These are phyloP conservation scores for Epicoccum nigrum DNA, from an alignment of 2,329 filamentous ascomycete species.

Conservation along the genomic window DNA sequence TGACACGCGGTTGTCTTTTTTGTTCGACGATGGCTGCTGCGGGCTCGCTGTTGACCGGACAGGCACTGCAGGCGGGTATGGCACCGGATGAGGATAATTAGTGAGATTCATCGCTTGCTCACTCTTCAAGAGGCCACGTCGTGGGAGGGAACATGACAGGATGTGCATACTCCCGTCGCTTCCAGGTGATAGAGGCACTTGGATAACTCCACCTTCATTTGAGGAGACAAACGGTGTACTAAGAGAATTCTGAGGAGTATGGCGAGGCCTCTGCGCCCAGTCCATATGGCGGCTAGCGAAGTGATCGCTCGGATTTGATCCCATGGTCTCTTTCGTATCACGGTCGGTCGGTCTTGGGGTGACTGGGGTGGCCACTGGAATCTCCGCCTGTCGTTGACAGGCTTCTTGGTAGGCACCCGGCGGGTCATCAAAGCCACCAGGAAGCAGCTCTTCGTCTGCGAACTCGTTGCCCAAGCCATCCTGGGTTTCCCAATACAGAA, in stretches of 20 bases:
- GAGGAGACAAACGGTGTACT: conserved; percentile 44
- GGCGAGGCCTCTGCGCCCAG: conserved; percentile 45
- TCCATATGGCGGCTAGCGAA: conserved; percentile 48
- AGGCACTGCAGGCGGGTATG: conserved; percentile 34
- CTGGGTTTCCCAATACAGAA: conserved; percentile 82
- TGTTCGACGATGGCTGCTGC: conserved; percentile 34
- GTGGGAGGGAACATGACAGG: conserved; percentile 65
- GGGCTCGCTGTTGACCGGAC: conserved; percentile 38
- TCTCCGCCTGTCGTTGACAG: too few species aligned
- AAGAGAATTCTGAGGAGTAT: conserved; percentile 47
- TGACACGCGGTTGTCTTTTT: conserved; percentile 34
- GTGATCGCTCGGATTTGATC: conserved; percentile 47
- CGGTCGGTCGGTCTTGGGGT: conserved; percentile 34
- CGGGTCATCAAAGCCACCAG: conserved; percentile 70
- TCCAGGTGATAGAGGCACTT: conserved; percentile 51
- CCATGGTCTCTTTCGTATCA: conserved; percentile 42
- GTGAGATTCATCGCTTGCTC: conserved; percentile 48
- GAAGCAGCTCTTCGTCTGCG: conserved; percentile 71
- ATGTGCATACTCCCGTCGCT: conserved; percentile 62
- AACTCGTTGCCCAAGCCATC: conserved; percentile 66
- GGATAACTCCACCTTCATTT: conserved; percentile 37
- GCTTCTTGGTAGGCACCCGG: conserved; percentile 35
- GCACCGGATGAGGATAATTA: conserved; percentile 48
- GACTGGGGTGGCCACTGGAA: conserved; percentile 21
- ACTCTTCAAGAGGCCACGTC: conserved; percentile 46